These are phyloP conservation scores for Plasmodium gaboni DNA, from an alignment of 169 alveolate species.

Conservation along the genomic window DNA sequence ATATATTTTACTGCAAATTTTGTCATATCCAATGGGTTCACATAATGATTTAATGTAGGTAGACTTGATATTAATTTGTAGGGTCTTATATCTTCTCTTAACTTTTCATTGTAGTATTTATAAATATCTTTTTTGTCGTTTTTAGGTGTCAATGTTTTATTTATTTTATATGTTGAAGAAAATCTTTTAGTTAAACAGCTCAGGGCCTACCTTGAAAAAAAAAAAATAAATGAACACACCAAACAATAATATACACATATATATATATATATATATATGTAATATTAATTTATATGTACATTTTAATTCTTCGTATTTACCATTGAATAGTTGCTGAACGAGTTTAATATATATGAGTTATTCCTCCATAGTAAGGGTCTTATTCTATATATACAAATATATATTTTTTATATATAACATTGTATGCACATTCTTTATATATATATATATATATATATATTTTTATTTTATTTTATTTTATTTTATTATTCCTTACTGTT, in stretches of 20 bases:
- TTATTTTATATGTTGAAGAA: slow-evolving; percentile 6
- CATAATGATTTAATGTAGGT: slow-evolving; percentile 75
- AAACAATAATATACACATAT: neutral
- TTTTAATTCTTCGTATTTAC: slow-evolving; percentile 10
- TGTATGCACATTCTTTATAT: too few relatives aligned
- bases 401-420: too few relatives aligned
- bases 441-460: neutral
- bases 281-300: neutral
- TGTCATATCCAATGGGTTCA: slow-evolving; percentile 82
- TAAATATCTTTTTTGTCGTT: slow-evolving; percentile 47
- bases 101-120: slow-evolving; percentile 33
- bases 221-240: neutral
- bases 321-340: slow-evolving; percentile 16
- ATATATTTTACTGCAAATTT: slow-evolving; percentile 85
- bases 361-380: slow-evolving; percentile 48
- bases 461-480: neutral
- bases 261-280: neutral
- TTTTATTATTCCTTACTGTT: slow-evolving; percentile 25
- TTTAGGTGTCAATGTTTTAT: slow-evolving; percentile 5
- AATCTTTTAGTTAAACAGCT: slow-evolving; percentile 30
- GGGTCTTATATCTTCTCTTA: slow-evolving; percentile 55
- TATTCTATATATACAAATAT: slow-evolving; percentile 10
- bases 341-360: slow-evolving; percentile 13
- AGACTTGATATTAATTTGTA: slow-evolving; percentile 40
- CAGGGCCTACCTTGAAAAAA: slow-evolving; percentile 9